Evolutionary conservation across 345 rosid species (phyloP).

Genomic region (Lepidium aucheri): DNA sequence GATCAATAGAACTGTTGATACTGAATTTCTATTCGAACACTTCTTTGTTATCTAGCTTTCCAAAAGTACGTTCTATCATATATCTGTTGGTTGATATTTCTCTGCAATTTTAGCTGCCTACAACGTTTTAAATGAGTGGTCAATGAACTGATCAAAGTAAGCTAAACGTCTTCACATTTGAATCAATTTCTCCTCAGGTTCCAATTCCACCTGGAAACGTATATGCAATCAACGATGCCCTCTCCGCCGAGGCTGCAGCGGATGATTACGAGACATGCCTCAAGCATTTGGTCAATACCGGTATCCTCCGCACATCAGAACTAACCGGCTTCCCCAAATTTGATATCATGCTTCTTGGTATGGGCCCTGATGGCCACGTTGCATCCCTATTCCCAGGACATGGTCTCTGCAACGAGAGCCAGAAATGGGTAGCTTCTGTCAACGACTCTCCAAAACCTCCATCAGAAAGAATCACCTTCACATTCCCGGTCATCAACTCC

Average conservation of each 20-base stretch:
- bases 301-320: slow-evolving; percentile 36
- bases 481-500: slow-evolving; percentile 83
- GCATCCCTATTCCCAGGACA: slow-evolving; percentile 87
- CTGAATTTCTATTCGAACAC: neutral
- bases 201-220: slow-evolving; percentile 60
- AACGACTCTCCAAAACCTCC: slow-evolving; percentile 87
- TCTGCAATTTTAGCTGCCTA: neutral
- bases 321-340: slow-evolving; percentile 64
- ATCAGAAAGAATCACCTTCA: slow-evolving; percentile 71
- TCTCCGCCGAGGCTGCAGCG: slow-evolving; percentile 77
- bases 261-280: slow-evolving; percentile 76
- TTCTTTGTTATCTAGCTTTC: neutral
- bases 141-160: neutral
- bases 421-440: slow-evolving; percentile 71
- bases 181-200: slow-evolving; percentile 30
- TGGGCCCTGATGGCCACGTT: slow-evolving; percentile 90
- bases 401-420: slow-evolving; percentile 46
- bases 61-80: neutral
- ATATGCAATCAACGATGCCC: slow-evolving; percentile 64
- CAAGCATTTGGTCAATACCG: slow-evolving; percentile 41
- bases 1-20: neutral
- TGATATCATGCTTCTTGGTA: slow-evolving; percentile 78
- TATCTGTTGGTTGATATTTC: neutral
- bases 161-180: neutral
- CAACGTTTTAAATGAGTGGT: neutral